Evolutionary conservation across 148 eudicot species (phyloP).

Genomic region (Chenopodium formosanum): DNA sequence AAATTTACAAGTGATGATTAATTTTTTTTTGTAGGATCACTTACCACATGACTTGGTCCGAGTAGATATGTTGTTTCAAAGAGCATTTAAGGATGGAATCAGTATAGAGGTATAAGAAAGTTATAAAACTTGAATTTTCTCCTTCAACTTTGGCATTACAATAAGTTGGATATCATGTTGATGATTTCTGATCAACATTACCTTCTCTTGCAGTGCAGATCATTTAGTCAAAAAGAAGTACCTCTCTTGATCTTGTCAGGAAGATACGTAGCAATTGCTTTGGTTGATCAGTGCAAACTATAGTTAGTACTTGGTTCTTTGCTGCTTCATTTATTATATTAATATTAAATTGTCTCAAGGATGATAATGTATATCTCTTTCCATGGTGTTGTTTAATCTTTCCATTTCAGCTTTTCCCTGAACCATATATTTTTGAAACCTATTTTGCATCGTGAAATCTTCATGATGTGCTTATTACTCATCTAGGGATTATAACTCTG

Average conservation of each 20-base stretch:
- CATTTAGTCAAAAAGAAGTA: conserved; percentile 69
- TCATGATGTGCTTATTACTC: background rate
- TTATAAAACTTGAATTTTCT: background rate
- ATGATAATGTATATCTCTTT: background rate
- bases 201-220: conserved; percentile 83
- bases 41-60: conserved; percentile 75
- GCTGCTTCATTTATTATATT: background rate
- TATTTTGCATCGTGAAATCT: background rate
- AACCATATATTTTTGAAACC: background rate
- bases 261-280: conserved; percentile 74
- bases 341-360: background rate
- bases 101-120: conserved; percentile 65
- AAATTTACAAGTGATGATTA: background rate
- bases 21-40: conserved; percentile 63
- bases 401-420: background rate
- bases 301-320: conserved; percentile 40
- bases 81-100: conserved; percentile 76
- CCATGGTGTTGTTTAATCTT: background rate
- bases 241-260: conserved; percentile 79
- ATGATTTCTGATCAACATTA: conserved; percentile 28
- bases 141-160: background rate
- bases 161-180: background rate
- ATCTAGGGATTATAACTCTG: background rate
- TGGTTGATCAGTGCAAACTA: conserved; percentile 84
- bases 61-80: conserved; percentile 71